These are phyloP conservation scores for Cryptosporidium viatorum DNA, from an alignment of 169 alveolate species.

Conservation along the genomic window DNA sequence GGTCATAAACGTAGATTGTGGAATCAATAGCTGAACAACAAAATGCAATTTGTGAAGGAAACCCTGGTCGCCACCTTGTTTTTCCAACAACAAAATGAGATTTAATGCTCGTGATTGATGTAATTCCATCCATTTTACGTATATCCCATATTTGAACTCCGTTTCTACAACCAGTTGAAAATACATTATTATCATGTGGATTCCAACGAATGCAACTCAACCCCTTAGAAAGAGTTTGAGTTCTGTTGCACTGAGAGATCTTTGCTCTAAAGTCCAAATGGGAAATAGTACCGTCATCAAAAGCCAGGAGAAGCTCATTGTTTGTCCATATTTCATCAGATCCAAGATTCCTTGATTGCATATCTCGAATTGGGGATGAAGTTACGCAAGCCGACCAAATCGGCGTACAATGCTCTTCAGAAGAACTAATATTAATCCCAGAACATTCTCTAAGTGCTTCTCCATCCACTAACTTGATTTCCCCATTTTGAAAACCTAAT, in stretches of 20 bases:
- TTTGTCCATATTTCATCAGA: conserved; percentile 37
- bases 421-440: conserved; percentile 24
- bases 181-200: conserved; percentile 62
- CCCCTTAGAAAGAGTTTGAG: conserved; percentile 31
- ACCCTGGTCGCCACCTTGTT: conserved; percentile 64
- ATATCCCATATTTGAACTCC: conserved; percentile 68
- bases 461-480: conserved; percentile 23
- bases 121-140: conserved; percentile 51
- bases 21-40: conserved; percentile 69
- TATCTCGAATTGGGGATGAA: conserved; percentile 58
- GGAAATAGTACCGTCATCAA: conserved; percentile 68
- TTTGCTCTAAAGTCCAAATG: conserved; percentile 54
- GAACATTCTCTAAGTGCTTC: conserved; percentile 23
- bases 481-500: conserved; percentile 66
- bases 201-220: conserved; percentile 61
- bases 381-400: conserved; percentile 34
- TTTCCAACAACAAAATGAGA: conserved; percentile 55
- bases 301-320: conserved; percentile 42
- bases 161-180: conserved; percentile 57
- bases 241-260: conserved; percentile 36
- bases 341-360: conserved; percentile 45
- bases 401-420: conserved; percentile 34
- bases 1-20: conserved; percentile 35
- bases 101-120: conserved; percentile 23
- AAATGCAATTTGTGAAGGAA: conserved; percentile 56